These are phyloP conservation scores for Halteria grandinella DNA, from an alignment of 73 alveolate genomes.

Conservation along the genomic window DNA sequence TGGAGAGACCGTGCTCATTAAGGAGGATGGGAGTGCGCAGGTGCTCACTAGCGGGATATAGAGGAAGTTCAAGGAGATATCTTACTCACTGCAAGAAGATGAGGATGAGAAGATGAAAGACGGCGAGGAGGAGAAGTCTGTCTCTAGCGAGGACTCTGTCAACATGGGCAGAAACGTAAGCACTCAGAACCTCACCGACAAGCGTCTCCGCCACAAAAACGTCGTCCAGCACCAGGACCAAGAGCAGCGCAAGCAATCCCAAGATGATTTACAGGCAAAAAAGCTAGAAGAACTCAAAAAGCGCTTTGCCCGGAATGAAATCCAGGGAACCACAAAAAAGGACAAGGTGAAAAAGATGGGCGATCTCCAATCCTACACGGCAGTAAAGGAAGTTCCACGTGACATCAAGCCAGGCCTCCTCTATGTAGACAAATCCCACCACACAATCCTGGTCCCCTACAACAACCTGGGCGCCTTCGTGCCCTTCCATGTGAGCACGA, in stretches of 20 bases:
- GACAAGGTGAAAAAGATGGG: constrained; percentile 83
- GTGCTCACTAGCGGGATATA: constrained; percentile 59
- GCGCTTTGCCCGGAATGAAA: constrained; percentile 82
- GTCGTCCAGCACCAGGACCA: constrained; percentile 73
- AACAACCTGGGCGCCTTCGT: constrained; percentile 76
- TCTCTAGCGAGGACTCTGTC: no score
- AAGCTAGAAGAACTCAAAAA: constrained; percentile 86
- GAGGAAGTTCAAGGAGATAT: constrained; percentile 68
- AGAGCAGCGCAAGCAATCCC: constrained; percentile 83
- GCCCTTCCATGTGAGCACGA: constrained; percentile 91
- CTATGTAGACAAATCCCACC: constrained; percentile 74
- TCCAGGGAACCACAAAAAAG: constrained; percentile 63
- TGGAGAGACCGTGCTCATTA: constrained; percentile 65
- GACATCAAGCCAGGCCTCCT: constrained; percentile 82
- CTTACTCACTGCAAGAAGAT: constrained; percentile 75
- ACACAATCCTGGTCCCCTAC: constrained; percentile 88
- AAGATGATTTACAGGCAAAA: constrained; percentile 75
- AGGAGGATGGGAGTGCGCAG: constrained; percentile 52
- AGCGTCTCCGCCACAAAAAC: constrained; percentile 81
- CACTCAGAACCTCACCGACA: no score
- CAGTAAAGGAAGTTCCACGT: constrained; percentile 80
- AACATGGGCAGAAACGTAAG: no score
- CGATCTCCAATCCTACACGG: constrained; percentile 74
- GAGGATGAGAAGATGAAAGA: no score
- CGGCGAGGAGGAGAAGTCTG: constrained; percentile 76